Evolutionary conservation across 768 basidiomycete genomes (phyloP), one percentile per base, ranked within the genome.

Genomic region (Phylloporus sp.): DNA sequence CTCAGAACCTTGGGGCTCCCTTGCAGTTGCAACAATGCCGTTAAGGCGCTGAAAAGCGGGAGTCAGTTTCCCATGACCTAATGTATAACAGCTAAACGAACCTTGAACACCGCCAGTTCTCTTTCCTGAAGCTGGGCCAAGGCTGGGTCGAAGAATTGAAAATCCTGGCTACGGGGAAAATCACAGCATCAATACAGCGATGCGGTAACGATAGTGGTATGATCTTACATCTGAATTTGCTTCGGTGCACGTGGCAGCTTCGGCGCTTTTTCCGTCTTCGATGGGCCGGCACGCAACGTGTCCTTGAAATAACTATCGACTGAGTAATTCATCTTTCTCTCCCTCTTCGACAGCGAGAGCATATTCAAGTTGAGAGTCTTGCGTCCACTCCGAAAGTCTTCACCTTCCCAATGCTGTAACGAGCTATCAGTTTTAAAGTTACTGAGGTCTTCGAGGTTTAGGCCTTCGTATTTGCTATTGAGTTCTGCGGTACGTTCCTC

Each of bases 271-370:
- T 90, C 87, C 23, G 74, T 72, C 69, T 93, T 92, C 18, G 84
- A 82, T 1, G 87, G 82, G 0, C 88, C 88, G 9, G 81, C 82
- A 13, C 90, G 85, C 61, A 97, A 76, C 0, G 88, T 86, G 64
- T 95, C 92, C 69, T 94, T 90, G 80, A 95, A 97, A 70, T 99
- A 99, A 45, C 81, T 85, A 63, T 97, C 94, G 31, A 97, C 89
- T 0, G 91, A 94, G 69, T 97, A 97, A 63, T 95, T 95, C 28
- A 84, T 80, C 71, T 95, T 94, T 54, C 95, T 83, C 68, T 95
- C 93, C 5, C 95, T 84, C 73, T 97, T 98, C 34, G 91, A 91
- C 18, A 95, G 77, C 24, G 94, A 90, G 5, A 91, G 75, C 56
- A 92, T 80, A 58, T 86, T 88, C 63, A 91, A 76, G 60, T 83